Conservation (phyloP, 306 rosid species). For the Prunus persica region DNA sequence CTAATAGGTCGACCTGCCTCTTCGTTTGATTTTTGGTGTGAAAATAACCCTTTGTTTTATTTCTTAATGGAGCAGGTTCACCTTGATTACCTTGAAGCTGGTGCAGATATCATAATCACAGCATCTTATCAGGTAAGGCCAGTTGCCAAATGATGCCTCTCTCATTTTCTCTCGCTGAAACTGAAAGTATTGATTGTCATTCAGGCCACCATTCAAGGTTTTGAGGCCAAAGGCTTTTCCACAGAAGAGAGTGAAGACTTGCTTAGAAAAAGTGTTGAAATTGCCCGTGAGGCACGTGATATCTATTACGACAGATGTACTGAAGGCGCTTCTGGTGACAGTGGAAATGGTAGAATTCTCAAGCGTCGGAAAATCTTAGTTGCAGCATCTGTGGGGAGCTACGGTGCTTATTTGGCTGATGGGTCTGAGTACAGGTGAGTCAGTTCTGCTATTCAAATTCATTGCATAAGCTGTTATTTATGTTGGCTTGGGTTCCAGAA, state of each 20-base stretch:
- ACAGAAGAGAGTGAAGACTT: conserved; percentile 58
- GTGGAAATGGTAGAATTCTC: conserved; percentile 32
- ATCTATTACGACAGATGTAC: conserved; percentile 50
- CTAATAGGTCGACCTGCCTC: background rate
- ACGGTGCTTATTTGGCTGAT: conserved; percentile 86
- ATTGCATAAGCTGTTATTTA: conserved; percentile 10
- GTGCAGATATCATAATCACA: conserved; percentile 78
- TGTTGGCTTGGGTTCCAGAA: background rate
- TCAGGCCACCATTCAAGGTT: conserved; percentile 92
- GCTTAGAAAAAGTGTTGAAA: conserved; percentile 75
- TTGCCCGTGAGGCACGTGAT: conserved; percentile 75
- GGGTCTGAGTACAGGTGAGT: conserved; percentile 39
- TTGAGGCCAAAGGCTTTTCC: conserved; percentile 69
- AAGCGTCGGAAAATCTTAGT: conserved; percentile 52
- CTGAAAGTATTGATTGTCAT: background rate
- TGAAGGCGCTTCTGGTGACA: conserved; percentile 45
- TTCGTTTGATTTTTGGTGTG: background rate
- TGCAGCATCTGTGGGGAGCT: conserved; percentile 98
- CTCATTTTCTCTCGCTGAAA: background rate
- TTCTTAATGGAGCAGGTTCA: conserved; percentile 60
- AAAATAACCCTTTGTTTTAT: background rate
- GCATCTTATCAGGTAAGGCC: conserved; percentile 84
- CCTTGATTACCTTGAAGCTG: conserved; percentile 89
- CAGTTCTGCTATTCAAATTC: background rate
- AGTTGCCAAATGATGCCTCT: background rate